Evolutionary conservation across 78 protist genomes (phyloP).

Genomic region (Pelomyxa schiedti): DNA sequence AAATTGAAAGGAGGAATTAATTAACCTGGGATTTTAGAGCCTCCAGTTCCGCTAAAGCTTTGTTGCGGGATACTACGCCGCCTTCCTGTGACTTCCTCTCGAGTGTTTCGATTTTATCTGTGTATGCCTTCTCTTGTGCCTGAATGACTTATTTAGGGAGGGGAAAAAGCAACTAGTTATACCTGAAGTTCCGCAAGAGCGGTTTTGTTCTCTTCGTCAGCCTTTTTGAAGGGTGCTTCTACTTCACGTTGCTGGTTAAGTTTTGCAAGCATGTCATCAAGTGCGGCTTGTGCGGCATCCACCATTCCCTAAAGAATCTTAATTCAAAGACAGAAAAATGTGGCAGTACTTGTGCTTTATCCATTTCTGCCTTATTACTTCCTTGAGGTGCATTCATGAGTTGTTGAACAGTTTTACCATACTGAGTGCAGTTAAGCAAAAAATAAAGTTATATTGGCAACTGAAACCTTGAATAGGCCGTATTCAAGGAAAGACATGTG

Average conservation of each 20-base stretch:
- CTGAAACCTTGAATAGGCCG: background rate
- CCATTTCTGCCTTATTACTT: background rate
- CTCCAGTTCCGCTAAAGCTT: background rate
- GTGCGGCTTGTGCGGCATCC: background rate
- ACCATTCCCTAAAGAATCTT: too few relatives aligned
- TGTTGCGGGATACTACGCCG: background rate
- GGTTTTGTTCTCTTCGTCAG: background rate
- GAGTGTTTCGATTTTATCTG: background rate
- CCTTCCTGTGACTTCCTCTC: background rate
- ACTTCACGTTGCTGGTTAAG: background rate
- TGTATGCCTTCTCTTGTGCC: background rate
- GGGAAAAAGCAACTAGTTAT: too few relatives aligned
- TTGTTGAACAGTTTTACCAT: background rate
- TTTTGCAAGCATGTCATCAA: background rate
- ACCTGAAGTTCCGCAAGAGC: background rate
- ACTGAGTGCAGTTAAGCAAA: too few relatives aligned
- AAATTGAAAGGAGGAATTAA: too few relatives aligned
- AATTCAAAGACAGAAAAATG: too few relatives aligned
- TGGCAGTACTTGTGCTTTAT: background rate
- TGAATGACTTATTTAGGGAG: too few relatives aligned
- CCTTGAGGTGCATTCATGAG: background rate
- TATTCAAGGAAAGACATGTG: background rate
- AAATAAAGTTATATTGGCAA: background rate
- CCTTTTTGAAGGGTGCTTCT: background rate
- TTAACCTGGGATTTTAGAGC: background rate